Conservation (phyloP, 345 rosid genomes). For the Syzygium grande region DNA sequence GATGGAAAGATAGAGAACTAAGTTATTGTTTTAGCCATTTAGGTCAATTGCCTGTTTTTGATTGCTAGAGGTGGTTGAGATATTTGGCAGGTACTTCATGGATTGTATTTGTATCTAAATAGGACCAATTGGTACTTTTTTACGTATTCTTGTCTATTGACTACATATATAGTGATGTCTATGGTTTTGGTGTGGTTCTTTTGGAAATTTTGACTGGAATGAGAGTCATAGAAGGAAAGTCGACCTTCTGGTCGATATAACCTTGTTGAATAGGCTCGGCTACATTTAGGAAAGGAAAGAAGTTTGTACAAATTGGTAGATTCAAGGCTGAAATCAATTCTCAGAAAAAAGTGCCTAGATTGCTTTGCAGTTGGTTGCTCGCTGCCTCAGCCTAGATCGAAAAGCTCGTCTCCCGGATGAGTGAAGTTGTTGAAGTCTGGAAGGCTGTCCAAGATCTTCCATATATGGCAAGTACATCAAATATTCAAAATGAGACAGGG, state of each 20-base stretch:
- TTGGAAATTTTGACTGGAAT: slow-evolving; percentile 69
- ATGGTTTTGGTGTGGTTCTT: slow-evolving; percentile 72
- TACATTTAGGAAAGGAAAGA: slow-evolving; percentile 63
- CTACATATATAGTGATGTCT: slow-evolving; percentile 39
- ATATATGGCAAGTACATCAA: slow-evolving; percentile 36
- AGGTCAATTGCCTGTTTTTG: not conserved
- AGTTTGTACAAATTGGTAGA: slow-evolving; percentile 64
- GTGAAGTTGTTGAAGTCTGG: slow-evolving; percentile 66
- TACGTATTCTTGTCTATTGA: not conserved
- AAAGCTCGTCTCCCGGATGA: slow-evolving; percentile 71
- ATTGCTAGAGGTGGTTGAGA: too few relatives aligned
- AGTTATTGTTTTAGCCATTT: not conserved
- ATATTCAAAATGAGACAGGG: not conserved
- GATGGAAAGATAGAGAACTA: too few relatives aligned
- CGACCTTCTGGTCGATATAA: slow-evolving; percentile 77
- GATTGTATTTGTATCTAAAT: not conserved
- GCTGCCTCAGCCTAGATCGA: slow-evolving; percentile 75
- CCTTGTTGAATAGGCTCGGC: slow-evolving; percentile 34
- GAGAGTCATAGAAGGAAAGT: slow-evolving; percentile 66
- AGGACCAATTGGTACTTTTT: not conserved
- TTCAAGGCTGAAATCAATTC: slow-evolving; percentile 74
- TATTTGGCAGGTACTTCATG: not conserved
- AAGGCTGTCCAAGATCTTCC: slow-evolving; percentile 64
- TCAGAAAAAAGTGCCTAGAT: slow-evolving; percentile 75
- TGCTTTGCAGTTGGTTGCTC: slow-evolving; percentile 65